Evolutionary conservation across 2,329 filamentous ascomycete genomes (phyloP).

Genomic region (Aureobasidium uvarum): DNA sequence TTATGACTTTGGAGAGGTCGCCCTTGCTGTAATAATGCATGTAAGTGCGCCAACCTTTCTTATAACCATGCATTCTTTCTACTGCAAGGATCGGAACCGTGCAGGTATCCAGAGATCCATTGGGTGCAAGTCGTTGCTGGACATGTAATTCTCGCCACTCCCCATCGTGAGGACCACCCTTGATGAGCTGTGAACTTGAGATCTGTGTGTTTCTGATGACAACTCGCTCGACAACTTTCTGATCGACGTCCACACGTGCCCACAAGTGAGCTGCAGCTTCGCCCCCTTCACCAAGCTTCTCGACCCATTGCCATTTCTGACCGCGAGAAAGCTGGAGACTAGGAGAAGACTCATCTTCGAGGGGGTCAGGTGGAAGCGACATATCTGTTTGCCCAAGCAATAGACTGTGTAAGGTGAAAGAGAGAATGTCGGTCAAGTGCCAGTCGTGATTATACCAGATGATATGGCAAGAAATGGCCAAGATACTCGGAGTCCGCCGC

Average conservation of each 20-base stretch:
- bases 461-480: background rate
- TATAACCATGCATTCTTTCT: background rate
- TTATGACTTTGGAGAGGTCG: background rate
- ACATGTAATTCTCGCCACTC: background rate
- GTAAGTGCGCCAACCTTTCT: background rate
- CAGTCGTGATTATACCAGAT: background rate
- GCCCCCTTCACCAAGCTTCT: background rate
- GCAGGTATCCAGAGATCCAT: background rate
- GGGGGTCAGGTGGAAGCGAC: background rate
- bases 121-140: background rate
- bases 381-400: background rate
- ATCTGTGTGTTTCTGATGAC: background rate
- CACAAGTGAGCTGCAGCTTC: background rate
- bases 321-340: background rate
- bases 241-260: background rate
- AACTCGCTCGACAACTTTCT: background rate
- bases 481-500: background rate
- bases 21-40: background rate
- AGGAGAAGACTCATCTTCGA: background rate
- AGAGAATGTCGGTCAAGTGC: background rate
- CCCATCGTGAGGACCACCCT: background rate
- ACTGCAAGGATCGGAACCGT: background rate
- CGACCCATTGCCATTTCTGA: background rate
- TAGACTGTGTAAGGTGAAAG: no score
- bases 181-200: background rate